Conservation (phyloP, 1,139 yeast genomes). For the Candida buenavistaensis region DNA sequence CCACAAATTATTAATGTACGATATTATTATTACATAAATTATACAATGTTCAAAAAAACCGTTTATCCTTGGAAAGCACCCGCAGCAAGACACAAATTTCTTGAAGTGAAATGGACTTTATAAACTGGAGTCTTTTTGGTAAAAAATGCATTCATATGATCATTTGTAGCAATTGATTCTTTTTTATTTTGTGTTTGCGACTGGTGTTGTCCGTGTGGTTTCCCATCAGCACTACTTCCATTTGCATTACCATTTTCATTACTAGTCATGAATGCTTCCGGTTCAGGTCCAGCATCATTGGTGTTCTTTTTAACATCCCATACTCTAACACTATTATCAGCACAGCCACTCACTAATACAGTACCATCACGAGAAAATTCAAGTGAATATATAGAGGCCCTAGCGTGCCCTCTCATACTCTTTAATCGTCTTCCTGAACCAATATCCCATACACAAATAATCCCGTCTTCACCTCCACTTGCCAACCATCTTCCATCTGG, state of each 20-base stretch:
- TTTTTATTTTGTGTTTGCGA: slow-evolving; percentile 36
- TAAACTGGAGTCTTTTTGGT: slow-evolving; percentile 94
- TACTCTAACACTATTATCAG: slow-evolving; percentile 88
- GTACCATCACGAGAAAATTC: slow-evolving; percentile 87
- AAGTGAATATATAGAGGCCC: slow-evolving; percentile 80
- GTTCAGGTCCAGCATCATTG: slow-evolving; percentile 75
- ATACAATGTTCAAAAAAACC: background rate
- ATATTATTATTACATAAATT: slow-evolving; percentile 1
- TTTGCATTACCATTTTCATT: slow-evolving; percentile 23
- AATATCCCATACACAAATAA: slow-evolving; percentile 90
- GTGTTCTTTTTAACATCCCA: slow-evolving; percentile 95
- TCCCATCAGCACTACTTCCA: slow-evolving; percentile 6
- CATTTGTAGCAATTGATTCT: slow-evolving; percentile 78
- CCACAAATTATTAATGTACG: background rate
- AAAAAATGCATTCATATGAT: slow-evolving; percentile 90
- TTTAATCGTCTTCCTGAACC: slow-evolving; percentile 88
- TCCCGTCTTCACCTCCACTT: slow-evolving; percentile 91
- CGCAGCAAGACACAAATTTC: slow-evolving; percentile 89
- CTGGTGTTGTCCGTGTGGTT: slow-evolving; percentile 12
- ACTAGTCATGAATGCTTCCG: slow-evolving; percentile 60
- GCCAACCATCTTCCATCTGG: slow-evolving; percentile 98
- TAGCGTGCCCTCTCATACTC: slow-evolving; percentile 87
- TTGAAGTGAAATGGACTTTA: slow-evolving; percentile 86
- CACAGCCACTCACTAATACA: slow-evolving; percentile 88
- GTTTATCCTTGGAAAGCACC: slow-evolving; percentile 59